These are phyloP conservation scores for Atractiella rhizophila DNA, from an alignment of 768 basidiomycete species.

Conservation along the genomic window DNA sequence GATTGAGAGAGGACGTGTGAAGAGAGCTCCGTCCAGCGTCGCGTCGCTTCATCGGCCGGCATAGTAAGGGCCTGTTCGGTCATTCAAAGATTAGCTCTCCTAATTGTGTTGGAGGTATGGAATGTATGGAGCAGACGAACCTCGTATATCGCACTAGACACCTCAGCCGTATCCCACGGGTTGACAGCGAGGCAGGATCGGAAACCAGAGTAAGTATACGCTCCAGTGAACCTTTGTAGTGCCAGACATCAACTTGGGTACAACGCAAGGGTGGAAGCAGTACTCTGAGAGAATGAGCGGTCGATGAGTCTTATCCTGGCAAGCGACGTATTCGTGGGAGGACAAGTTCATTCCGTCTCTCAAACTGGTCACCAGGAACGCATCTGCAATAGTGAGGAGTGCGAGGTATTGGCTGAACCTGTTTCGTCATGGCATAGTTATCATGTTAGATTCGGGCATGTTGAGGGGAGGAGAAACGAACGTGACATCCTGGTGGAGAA, in stretches of 20 bases:
- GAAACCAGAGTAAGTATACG: slow-evolving; percentile 65
- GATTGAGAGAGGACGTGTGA: slow-evolving; percentile 66
- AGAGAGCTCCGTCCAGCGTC: slow-evolving; percentile 58
- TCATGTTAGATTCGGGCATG: slow-evolving; percentile 69
- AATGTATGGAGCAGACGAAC: neutral
- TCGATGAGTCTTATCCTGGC: slow-evolving; percentile 42
- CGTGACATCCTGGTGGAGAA: slow-evolving; percentile 8
- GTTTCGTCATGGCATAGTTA: slow-evolving; percentile 59
- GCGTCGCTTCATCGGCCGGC: slow-evolving; percentile 41
- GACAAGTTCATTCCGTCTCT: slow-evolving; percentile 54
- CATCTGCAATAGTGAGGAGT: slow-evolving; percentile 53
- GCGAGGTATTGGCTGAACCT: slow-evolving; percentile 61
- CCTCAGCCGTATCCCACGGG: slow-evolving; percentile 65
- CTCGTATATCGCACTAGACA: slow-evolving; percentile 22
- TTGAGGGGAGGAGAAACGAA: too few relatives aligned
- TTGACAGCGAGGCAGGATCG: slow-evolving; percentile 63
- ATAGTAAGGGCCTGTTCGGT: slow-evolving; percentile 39
- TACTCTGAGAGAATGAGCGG: slow-evolving; percentile 40
- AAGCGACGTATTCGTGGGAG: slow-evolving; percentile 34
- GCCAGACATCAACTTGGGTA: too few relatives aligned
- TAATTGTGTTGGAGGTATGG: neutral
- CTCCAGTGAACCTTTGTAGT: slow-evolving; percentile 75
- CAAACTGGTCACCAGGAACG: slow-evolving; percentile 58
- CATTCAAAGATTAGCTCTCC: neutral
- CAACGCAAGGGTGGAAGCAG: too few relatives aligned